phyloP scores from a whole-genome alignment of 495 filamentous ascomycete genomes.

The Aspergillus asperescens region DNA sequence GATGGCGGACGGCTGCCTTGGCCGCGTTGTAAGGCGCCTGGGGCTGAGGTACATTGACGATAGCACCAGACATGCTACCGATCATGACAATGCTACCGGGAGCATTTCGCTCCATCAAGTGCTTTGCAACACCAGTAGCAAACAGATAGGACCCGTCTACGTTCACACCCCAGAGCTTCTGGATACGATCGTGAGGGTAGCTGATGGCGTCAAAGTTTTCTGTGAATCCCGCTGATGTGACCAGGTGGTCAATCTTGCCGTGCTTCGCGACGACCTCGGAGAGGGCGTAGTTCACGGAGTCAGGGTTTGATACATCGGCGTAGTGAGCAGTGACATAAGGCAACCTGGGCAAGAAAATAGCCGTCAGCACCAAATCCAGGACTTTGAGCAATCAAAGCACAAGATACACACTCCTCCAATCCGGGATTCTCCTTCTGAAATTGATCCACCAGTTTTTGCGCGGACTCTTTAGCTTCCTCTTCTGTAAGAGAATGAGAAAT shows the following conservation, averaged over 20 bases:
- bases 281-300: conserved; percentile 67
- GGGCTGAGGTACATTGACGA: conserved; percentile 92
- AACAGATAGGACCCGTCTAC: conserved; percentile 92
- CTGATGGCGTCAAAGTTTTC: conserved; percentile 89
- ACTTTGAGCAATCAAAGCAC: not conserved
- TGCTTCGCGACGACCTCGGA: conserved; percentile 65
- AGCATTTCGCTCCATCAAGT: conserved; percentile 75
- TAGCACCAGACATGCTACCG: conserved; percentile 85
- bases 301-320: conserved; percentile 73
- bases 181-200: conserved; percentile 82
- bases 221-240: conserved; percentile 92
- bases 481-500: conserved; percentile 41
- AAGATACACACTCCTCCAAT: conserved; percentile 53
- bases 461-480: conserved; percentile 77
- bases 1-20: conserved; percentile 82
- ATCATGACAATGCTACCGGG: conserved; percentile 90
- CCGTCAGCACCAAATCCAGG: not conserved
- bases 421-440: conserved; percentile 76
- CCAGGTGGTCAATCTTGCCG: conserved; percentile 81
- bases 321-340: conserved; percentile 87
- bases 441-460: conserved; percentile 60
- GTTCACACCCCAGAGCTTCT: conserved; percentile 91
- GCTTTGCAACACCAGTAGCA: conserved; percentile 76
- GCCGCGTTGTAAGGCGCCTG: conserved; percentile 88
- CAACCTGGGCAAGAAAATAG: conserved; percentile 36